Evolutionary conservation across 768 basidiomycete genomes (phyloP), one percentile per base, ranked within the genome.

Genomic region (Collybiopsis confluens): DNA sequence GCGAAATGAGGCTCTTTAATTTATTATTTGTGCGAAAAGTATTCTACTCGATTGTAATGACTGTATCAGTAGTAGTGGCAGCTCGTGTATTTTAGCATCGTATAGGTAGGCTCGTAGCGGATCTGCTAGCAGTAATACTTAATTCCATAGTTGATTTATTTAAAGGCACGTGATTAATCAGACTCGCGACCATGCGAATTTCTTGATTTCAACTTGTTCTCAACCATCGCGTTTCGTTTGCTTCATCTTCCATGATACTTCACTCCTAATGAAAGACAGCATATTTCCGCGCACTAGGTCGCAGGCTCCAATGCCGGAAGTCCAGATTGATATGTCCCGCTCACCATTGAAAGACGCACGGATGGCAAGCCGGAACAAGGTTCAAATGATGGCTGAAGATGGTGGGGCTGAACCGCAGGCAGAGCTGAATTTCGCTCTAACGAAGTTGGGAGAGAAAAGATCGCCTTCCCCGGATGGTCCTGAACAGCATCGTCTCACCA

Each of bases 291-390:
- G 52, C 6, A 53, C 52, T 10, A 43, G 52, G 20, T 53, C 52
- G 2, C 40, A 45, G 30, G 3, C 30, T 1, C 23, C 41, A 9
- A 21, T 53, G n/a, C 42, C 43, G n/a, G 52, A 43, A 33, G 33
- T 18, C 4, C 21, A 21, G 21, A 18, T 53, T 24, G 38, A 52
- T 28, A 15, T 53, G 2, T 33, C 41, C 23, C 52, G 52, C 35
- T 53, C 52, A 11, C 52, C 52, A 28, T 33, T 53, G 18, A 53
- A 53, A 23, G 33, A 53, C n/a, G 52, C 52, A 44, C 52, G 52
- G 16, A 13, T 37, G 7, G 52, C 52, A 11, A 3, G 20, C 30
- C 44, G 43, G 23, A 53, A 33, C 35, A 20, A 40, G 35, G 18
- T 21, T 24, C 9, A 18, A 35, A 24, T 33, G 18, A 26, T 23